Conservation (phyloP, 2,329 filamentous ascomycete genomes). For the Xylariaceae sp. region DNA sequence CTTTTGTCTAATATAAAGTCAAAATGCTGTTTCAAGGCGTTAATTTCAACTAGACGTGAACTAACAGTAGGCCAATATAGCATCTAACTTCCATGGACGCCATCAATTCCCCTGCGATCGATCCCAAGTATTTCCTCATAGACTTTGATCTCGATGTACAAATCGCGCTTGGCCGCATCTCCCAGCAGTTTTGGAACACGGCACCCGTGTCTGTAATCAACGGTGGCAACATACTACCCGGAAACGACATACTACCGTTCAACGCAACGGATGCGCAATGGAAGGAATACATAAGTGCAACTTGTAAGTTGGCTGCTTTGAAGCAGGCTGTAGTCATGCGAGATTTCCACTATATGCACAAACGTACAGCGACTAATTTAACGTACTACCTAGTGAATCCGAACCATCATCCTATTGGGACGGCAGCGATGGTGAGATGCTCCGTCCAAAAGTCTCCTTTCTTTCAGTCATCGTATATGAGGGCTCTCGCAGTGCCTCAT, state of each 20-base stretch:
- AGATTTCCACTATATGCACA: background rate
- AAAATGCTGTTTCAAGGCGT: no score
- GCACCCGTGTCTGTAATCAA: constrained; percentile 25
- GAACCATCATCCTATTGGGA: constrained; percentile 47
- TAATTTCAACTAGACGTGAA: no score
- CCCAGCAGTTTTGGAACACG: constrained; percentile 32
- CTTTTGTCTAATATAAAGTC: no score
- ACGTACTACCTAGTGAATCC: constrained; percentile 19
- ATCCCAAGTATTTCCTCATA: constrained; percentile 35
- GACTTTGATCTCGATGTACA: constrained; percentile 36
- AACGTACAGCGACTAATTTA: background rate
- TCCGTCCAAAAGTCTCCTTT: no score
- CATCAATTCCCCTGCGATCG: constrained; percentile 35
- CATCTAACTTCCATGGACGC: constrained; percentile 38
- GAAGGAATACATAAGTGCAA: constrained; percentile 20
- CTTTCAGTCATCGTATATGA: no score
- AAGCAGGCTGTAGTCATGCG: background rate
- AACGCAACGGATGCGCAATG: constrained; percentile 32
- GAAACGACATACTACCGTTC: constrained; percentile 22
- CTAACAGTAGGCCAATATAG: no score
- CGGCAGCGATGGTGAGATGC: constrained; percentile 46
- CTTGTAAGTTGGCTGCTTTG: constrained; percentile 2
- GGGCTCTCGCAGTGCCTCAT: no score
- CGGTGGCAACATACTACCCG: constrained; percentile 19
- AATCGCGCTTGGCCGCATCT: constrained; percentile 29